phyloP scores from a whole-genome alignment of 139 green algal species.

The Dunaliella primolecta region DNA sequence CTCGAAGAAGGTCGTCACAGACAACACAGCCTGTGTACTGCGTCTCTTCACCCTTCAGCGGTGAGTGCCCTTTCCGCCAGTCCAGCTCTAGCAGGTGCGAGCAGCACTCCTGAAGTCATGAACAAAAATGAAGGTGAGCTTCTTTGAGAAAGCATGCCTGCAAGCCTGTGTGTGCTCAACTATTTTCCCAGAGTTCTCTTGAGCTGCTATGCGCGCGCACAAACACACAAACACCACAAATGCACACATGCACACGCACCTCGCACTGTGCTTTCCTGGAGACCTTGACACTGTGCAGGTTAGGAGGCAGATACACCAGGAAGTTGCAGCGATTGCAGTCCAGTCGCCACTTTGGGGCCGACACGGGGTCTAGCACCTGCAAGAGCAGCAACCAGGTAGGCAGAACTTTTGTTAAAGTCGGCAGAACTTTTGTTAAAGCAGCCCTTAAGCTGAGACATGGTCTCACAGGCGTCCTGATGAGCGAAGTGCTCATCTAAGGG shows the following conservation, averaged over 20 bases:
- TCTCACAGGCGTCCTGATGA: no score
- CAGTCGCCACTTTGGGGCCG: constrained; percentile 71
- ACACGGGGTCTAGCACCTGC: constrained; percentile 81
- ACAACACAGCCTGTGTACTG: constrained; percentile 52
- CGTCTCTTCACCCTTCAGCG: constrained; percentile 21
- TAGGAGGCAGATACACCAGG: constrained; percentile 74
- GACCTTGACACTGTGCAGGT: constrained; percentile 64
- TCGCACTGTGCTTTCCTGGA: constrained; percentile 46
- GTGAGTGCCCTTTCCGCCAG: constrained; percentile 54
- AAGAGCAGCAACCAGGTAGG: no score
- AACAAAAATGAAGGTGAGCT: no score
- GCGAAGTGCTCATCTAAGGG: no score
- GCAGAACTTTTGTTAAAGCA: no score
- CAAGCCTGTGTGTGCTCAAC: no score
- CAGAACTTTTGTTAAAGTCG: no score
- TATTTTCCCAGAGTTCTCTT: no score
- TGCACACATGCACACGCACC: constrained; percentile 13
- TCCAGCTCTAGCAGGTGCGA: constrained; percentile 50
- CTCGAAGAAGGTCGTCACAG: constrained; percentile 64
- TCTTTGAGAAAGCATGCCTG: no score
- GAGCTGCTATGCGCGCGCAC: no score
- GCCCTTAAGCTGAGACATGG: no score
- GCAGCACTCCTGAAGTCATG: constrained; percentile 36
- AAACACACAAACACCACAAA: no score
- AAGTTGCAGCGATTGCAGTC: constrained; percentile 84